phyloP scores from a whole-genome alignment of 2,329 filamentous ascomycete genomes.

The Neonectria sp. region DNA sequence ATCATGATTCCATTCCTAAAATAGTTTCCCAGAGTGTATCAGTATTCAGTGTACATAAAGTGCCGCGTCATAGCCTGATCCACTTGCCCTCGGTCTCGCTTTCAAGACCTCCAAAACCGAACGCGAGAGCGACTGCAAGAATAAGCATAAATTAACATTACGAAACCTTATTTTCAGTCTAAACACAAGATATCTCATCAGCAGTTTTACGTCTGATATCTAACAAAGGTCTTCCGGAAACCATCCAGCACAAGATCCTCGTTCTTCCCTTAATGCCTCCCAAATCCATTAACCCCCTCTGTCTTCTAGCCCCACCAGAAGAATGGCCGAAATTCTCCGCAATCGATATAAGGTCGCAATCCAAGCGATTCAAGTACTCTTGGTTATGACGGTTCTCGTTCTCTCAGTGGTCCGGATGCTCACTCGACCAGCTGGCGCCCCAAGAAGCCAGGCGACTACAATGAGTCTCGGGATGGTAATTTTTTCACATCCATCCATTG shows the following conservation, averaged over 20 bases:
- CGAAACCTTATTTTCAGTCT: not conserved
- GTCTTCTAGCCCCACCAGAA: not conserved
- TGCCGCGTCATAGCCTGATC: not conserved
- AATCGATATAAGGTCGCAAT: not conserved
- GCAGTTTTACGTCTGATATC: not conserved
- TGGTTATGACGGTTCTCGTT: not conserved
- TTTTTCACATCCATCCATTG: not conserved
- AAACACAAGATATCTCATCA: not conserved
- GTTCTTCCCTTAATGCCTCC: not conserved
- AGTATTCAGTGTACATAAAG: not conserved
- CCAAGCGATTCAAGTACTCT: not conserved
- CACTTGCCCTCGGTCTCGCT: not conserved
- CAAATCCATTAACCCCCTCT: not conserved
- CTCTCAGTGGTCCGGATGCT: not conserved
- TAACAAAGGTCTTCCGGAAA: not conserved
- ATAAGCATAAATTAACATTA: not conserved
- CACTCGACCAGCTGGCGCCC: not conserved
- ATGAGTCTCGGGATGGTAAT: constrained; percentile 1
- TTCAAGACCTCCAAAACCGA: not conserved
- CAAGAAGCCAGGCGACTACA: not conserved
- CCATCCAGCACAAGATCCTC: not conserved
- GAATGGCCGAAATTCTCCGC: not conserved
- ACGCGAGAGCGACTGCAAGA: not conserved
- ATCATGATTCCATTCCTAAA: not conserved
- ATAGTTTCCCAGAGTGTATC: not conserved